Evolutionary conservation across 495 filamentous ascomycete genomes (phyloP), one percentile per base, ranked within the genome.

Genomic region (Neurospora sp.): DNA sequence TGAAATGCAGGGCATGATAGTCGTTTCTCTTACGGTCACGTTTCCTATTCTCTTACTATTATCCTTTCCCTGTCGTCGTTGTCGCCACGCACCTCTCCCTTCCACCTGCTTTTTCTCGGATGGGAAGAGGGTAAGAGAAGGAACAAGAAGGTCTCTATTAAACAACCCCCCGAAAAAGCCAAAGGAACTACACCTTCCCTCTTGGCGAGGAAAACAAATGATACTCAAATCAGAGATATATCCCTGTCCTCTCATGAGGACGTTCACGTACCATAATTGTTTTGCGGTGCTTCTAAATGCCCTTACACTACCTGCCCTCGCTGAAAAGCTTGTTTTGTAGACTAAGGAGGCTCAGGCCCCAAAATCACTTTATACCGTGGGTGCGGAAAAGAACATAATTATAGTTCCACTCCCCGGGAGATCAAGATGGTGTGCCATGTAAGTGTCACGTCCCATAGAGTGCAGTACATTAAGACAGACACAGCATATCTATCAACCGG

Each of bases 1-100:
- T 78, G 80, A 81, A 81, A 81, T 79, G 80, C 80, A 78, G 79
- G 79, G 75, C 80, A 81, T 79, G 80, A 75, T 78, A 72, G 72
- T 71, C 73, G 71, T 66, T 72, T 66, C 62, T 42, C 46, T 73
- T 71, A 76, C 74, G 75, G 76, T 72, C 69, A 77, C 70, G 73
- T 72, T 72, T 78, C 71, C 70, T 71, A 48, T 71, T 41, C 40
- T 37, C 35, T 70, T 76, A 73, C 39, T 75, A 75, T 76, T 73
- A 48, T 69, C 46, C 62, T 44, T 70, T 72, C 69, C 23, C 73
- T 39, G 54, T 72, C 46, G 54, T 44, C 27, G 37, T 75, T 72
- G 59, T 75, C 69, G 69, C 71, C 14, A 73, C 27, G 27, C 42
- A n/a, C 71, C 71, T 20, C 37, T 23, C 31, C 46, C 46, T 70